These are phyloP conservation scores for Citeromyces siamensis DNA, from an alignment of 1,139 yeast species.

Conservation along the genomic window DNA sequence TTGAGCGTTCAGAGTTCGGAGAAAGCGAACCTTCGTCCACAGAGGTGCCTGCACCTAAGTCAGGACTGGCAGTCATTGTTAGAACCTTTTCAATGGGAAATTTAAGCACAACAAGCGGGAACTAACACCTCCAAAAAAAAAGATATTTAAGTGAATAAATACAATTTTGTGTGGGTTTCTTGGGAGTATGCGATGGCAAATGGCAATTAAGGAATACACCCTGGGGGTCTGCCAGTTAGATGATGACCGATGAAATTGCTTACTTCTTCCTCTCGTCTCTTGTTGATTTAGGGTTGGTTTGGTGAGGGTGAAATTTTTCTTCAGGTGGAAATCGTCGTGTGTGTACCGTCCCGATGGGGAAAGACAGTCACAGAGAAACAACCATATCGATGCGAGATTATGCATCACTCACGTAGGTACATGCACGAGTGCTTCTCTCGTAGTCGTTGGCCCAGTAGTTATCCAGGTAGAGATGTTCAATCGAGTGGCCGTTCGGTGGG, in stretches of 20 bases:
- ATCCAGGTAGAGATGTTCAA: slow-evolving; percentile 27
- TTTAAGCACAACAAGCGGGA: slow-evolving; percentile 3
- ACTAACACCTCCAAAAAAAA: too few relatives aligned
- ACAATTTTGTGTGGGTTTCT: slow-evolving; percentile 9
- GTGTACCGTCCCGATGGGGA: too few relatives aligned
- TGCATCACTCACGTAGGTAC: slow-evolving; percentile 7
- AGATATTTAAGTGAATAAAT: slow-evolving; percentile 18
- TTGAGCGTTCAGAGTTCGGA: not conserved
- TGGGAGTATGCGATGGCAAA: too few relatives aligned
- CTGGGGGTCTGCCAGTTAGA: too few relatives aligned
- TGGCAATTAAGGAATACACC: too few relatives aligned
- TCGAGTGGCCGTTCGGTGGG: slow-evolving; percentile 35
- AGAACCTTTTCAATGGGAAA: not conserved
- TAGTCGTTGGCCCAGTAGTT: slow-evolving; percentile 40
- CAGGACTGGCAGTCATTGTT: not conserved
- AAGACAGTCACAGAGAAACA: slow-evolving; percentile 1
- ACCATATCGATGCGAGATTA: slow-evolving; percentile 2
- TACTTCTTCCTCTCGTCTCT: too few relatives aligned
- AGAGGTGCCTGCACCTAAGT: slow-evolving; percentile 2
- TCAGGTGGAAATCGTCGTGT: too few relatives aligned
- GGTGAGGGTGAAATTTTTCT: too few relatives aligned
- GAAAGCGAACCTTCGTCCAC: slow-evolving; percentile 1
- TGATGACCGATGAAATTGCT: too few relatives aligned
- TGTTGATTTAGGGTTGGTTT: too few relatives aligned
- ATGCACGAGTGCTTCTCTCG: slow-evolving; percentile 22